Evolutionary conservation across 1,284 basidiomycete species (phyloP).

Genomic region (Wolfiporia cocos): DNA sequence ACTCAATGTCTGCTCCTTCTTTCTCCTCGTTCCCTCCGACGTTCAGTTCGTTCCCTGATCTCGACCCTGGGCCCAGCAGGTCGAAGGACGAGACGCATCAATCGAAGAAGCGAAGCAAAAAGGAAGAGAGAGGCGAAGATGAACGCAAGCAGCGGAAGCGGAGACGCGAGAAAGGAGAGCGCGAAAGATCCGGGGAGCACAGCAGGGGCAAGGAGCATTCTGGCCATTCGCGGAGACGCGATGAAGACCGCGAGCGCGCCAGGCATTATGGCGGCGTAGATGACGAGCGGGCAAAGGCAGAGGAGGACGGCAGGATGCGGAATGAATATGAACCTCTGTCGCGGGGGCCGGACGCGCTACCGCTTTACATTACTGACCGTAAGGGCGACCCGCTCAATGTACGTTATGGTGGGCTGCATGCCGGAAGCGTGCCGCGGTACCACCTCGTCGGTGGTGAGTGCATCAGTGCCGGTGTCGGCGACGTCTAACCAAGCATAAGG

Average conservation of each 20-base stretch:
- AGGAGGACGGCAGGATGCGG: constrained; percentile 24
- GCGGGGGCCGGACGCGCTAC: constrained; percentile 8
- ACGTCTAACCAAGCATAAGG: constrained; percentile 57
- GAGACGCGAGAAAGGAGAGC: constrained; percentile 9
- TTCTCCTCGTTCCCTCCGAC: constrained; percentile 54
- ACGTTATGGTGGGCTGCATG: constrained; percentile 61
- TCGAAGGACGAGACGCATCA: constrained; percentile 18
- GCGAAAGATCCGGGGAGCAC: constrained; percentile 5
- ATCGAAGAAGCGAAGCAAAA: constrained; percentile 19
- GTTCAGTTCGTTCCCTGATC: constrained; percentile 61
- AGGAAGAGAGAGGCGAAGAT: constrained; percentile 14
- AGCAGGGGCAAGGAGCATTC: constrained; percentile 2
- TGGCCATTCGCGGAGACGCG: constrained; percentile 8
- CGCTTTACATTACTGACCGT: constrained; percentile 58
- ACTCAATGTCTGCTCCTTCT: constrained; percentile 43
- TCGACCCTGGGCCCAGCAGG: constrained; percentile 34
- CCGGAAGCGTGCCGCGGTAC: constrained; percentile 66
- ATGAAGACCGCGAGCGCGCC: constrained; percentile 5
- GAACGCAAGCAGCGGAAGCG: constrained; percentile 7
- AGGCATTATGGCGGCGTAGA: constrained; percentile 15
- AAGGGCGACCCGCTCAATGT: constrained; percentile 67
- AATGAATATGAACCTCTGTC: not conserved
- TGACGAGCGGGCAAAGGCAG: constrained; percentile 33
- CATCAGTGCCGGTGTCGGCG: constrained; percentile 11
- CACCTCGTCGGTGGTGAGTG: constrained; percentile 48